phyloP scores from a whole-genome alignment of 768 basidiomycete species.

The Pleurotus ostreatus region DNA sequence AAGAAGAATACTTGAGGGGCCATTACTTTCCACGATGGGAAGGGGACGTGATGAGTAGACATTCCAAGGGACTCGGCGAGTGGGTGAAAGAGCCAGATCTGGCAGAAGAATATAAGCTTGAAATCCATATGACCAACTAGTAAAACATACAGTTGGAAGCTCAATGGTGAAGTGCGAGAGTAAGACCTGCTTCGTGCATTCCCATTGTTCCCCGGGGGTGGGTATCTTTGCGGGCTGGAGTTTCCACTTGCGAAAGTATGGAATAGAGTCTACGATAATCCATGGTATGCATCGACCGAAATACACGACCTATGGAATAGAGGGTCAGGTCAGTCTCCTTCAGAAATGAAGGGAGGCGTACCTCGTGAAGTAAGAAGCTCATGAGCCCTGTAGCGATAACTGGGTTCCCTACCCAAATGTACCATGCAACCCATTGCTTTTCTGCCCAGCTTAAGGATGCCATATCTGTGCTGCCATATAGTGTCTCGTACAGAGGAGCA shows the following conservation, averaged over 20 bases:
- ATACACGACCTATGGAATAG: constrained; percentile 71
- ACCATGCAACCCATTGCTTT: constrained; percentile 82
- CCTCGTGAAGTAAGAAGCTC: constrained; percentile 93
- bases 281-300: constrained; percentile 94
- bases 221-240: constrained; percentile 86
- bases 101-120: background rate
- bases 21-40: constrained; percentile 71
- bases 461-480: constrained; percentile 60
- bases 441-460: constrained; percentile 66
- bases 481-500: constrained; percentile 30
- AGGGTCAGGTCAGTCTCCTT: background rate
- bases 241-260: constrained; percentile 93
- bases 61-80: constrained; percentile 86
- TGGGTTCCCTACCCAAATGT: constrained; percentile 83
- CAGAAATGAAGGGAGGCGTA: constrained; percentile 31
- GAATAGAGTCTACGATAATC: constrained; percentile 92
- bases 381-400: constrained; percentile 89
- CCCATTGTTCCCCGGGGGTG: constrained; percentile 82
- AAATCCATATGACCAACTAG: background rate
- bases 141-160: constrained; percentile 70
- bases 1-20: constrained; percentile 78
- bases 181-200: constrained; percentile 91
- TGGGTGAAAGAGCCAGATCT: constrained; percentile 93
- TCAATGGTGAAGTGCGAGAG: constrained; percentile 96
- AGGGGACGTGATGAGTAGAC: constrained; percentile 90